phyloP scores from a whole-genome alignment of 305 asterid genomes.

The Fraxinus velutina region DNA sequence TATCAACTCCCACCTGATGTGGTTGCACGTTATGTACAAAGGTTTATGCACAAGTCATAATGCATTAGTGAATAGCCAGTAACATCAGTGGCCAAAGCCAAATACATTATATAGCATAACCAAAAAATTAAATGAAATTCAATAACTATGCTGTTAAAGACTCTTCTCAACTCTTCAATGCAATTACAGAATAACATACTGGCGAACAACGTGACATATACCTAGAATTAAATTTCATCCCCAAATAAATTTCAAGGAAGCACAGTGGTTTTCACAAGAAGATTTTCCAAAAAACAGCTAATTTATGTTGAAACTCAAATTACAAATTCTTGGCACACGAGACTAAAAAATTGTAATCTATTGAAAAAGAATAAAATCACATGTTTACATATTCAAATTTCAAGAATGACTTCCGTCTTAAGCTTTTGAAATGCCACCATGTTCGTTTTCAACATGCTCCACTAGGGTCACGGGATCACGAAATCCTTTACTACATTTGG shows the following conservation, averaged over 20 bases:
- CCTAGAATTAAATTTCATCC: not conserved
- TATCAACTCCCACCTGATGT: too few species aligned
- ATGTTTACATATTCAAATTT: constrained; percentile 9
- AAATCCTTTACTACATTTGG: constrained; percentile 82
- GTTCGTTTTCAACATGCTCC: constrained; percentile 87
- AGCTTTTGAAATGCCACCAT: constrained; percentile 67
- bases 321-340: not conserved
- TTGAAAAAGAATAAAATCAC: constrained; percentile 14
- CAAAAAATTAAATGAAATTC: not conserved
- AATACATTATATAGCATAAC: not conserved
- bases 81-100: not conserved
- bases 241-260: not conserved
- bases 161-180: not conserved
- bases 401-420: constrained; percentile 18
- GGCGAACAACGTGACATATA: constrained; percentile 4
- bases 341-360: not conserved
- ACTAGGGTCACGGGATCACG: constrained; percentile 80
- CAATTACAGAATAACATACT: not conserved
- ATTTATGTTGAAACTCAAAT: not conserved
- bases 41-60: too few species aligned
- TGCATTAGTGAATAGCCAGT: not conserved
- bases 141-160: not conserved
- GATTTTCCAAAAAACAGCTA: not conserved
- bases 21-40: too few species aligned
- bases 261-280: not conserved